These are phyloP conservation scores for Lactifluus rugatus DNA, from an alignment of 768 basidiomycete genomes.

Conservation along the genomic window DNA sequence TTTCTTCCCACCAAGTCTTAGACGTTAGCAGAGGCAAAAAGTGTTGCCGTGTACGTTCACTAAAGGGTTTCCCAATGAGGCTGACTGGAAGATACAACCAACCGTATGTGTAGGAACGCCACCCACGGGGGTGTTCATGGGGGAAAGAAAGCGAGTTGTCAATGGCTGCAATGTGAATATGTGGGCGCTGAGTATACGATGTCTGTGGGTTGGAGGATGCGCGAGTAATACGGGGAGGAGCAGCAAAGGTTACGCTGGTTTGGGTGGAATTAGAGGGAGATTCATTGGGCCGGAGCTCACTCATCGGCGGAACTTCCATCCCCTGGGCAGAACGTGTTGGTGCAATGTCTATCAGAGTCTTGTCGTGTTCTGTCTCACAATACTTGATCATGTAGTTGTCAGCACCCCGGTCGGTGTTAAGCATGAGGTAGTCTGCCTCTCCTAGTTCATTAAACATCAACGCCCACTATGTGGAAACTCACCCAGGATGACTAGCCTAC, in stretches of 20 bases:
- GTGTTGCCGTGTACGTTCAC: constrained; percentile 68
- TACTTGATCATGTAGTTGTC: constrained; percentile 94
- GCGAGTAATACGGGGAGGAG: constrained; percentile 19
- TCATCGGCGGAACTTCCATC: constrained; percentile 68
- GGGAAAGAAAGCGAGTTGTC: constrained; percentile 91
- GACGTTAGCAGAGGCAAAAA: constrained; percentile 77
- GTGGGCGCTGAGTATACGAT: constrained; percentile 53
- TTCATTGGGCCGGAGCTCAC: constrained; percentile 44
- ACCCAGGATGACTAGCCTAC: constrained; percentile 78
- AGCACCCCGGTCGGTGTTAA: constrained; percentile 82
- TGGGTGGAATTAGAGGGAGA: constrained; percentile 23
- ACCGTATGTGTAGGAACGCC: constrained; percentile 73
- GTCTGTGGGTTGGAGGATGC: constrained; percentile 15
- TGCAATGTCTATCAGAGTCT: constrained; percentile 66
- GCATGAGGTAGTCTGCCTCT: constrained; percentile 72
- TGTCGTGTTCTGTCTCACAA: constrained; percentile 74
- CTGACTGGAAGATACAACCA: constrained; percentile 84
- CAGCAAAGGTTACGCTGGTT: constrained; percentile 18
- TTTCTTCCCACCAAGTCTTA: constrained; percentile 86
- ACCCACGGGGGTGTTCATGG: constrained; percentile 78
- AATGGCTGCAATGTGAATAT: constrained; percentile 87
- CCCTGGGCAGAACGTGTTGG: constrained; percentile 57
- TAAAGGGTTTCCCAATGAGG: constrained; percentile 78
- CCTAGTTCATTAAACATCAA: neutral
- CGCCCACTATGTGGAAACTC: constrained; percentile 15